phyloP scores from a whole-genome alignment of 495 filamentous ascomycete genomes.

The Daldinia loculata region DNA sequence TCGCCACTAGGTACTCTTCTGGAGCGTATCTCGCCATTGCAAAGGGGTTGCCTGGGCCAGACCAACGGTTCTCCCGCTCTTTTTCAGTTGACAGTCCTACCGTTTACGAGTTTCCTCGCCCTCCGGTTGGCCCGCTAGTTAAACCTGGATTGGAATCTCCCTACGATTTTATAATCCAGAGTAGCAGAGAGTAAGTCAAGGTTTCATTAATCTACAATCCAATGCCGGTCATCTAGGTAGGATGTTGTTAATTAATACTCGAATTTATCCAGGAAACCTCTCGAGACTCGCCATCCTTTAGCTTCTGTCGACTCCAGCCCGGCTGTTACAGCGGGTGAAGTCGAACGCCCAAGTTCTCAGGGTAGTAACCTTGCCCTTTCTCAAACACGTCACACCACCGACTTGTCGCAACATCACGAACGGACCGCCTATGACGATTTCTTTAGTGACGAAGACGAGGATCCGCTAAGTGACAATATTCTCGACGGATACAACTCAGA shows the following conservation, averaged over 20 bases:
- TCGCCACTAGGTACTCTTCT: constrained; percentile 60
- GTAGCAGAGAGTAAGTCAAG: constrained; percentile 42
- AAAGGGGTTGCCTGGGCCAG: constrained; percentile 52
- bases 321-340: constrained; percentile 46
- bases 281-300: constrained; percentile 37
- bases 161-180: constrained; percentile 31
- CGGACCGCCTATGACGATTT: constrained; percentile 46
- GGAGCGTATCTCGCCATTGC: constrained; percentile 51
- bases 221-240: constrained; percentile 12
- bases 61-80: constrained; percentile 58
- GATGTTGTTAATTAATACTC: constrained; percentile 36
- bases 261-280: constrained; percentile 43
- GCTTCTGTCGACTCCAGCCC: constrained; percentile 32
- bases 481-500: constrained; percentile 47
- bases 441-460: constrained; percentile 50
- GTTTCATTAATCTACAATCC: constrained; percentile 42
- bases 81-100: constrained; percentile 65
- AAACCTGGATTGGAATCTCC: constrained; percentile 32
- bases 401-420: constrained; percentile 39
- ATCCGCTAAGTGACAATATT: constrained; percentile 48
- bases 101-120: constrained; percentile 62
- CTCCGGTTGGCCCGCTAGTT: constrained; percentile 19
- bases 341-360: constrained; percentile 47
- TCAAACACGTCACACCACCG: constrained; percentile 46
- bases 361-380: constrained; percentile 48